Percentiles rank a stretch among this genome's conserved stretches.
Conservation (phyloP, 495 filamentous ascomycete species). For the Evernia prunastri region DNA sequence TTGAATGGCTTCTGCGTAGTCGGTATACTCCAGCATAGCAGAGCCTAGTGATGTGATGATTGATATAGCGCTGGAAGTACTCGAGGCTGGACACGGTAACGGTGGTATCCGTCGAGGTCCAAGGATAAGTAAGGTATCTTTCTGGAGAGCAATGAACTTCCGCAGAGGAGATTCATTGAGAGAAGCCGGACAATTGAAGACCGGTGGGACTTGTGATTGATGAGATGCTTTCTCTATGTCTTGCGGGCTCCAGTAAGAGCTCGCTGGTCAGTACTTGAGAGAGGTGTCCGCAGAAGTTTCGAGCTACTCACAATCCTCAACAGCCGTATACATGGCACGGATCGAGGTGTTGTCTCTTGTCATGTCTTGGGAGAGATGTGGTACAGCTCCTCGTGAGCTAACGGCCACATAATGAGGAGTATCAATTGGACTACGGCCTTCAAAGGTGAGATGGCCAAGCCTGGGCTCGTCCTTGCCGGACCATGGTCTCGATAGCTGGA, state of each 20-base stretch:
- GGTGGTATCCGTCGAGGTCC: slow-evolving; percentile 71
- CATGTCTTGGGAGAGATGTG: slow-evolving; percentile 85
- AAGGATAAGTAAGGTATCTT: slow-evolving; percentile 61
- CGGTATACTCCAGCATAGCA: slow-evolving; percentile 53
- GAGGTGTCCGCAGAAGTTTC: slow-evolving; percentile 1
- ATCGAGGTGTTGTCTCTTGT: slow-evolving; percentile 57
- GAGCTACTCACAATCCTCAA: slow-evolving; percentile 81
- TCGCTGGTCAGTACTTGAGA: slow-evolving; percentile 27
- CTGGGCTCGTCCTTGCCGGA: slow-evolving; percentile 39
- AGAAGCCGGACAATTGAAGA: slow-evolving; percentile 42
- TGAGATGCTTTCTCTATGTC: slow-evolving; percentile 67
- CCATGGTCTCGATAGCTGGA: slow-evolving; percentile 30
- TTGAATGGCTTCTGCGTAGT: slow-evolving; percentile 58
- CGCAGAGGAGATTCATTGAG: slow-evolving; percentile 52
- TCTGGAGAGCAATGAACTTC: slow-evolving; percentile 59
- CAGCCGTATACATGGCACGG: slow-evolving; percentile 65
- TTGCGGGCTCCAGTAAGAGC: slow-evolving; percentile 42
- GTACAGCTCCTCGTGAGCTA: slow-evolving; percentile 74
- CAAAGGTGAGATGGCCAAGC: slow-evolving; percentile 57
- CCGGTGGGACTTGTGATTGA: slow-evolving; percentile 44
- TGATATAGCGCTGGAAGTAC: slow-evolving; percentile 64
- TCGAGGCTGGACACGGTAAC: slow-evolving; percentile 62
- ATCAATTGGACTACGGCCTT: slow-evolving; percentile 53
- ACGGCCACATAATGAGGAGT: slow-evolving; percentile 78
- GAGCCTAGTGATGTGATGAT: slow-evolving; percentile 83